Conservation (phyloP, 2,329 filamentous ascomycete genomes). For the Fusarium sp. region DNA sequence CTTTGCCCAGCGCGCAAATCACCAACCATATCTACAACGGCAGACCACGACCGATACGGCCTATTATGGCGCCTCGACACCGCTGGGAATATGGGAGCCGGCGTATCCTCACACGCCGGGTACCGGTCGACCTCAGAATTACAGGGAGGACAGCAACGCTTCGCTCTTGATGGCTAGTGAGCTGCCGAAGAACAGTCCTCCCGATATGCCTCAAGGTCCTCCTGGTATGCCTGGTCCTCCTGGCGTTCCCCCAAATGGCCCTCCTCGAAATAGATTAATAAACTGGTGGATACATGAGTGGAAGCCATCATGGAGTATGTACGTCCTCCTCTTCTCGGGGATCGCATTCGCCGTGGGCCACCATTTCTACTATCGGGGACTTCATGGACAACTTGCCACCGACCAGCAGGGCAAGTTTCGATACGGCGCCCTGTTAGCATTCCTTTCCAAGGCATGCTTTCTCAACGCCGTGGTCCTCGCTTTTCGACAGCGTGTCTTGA, state of each 20-base stretch:
- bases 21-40: slow-evolving; percentile 17
- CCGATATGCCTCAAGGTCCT: background rate
- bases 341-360: slow-evolving; percentile 39
- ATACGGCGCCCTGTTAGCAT: slow-evolving; percentile 37
- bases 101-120: slow-evolving; percentile 4
- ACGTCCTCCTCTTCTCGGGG: slow-evolving; percentile 31
- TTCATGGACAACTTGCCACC: slow-evolving; percentile 25
- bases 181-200: background rate
- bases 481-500: slow-evolving; percentile 39
- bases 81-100: slow-evolving; percentile 32
- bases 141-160: slow-evolving; percentile 28
- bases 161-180: slow-evolving; percentile 21
- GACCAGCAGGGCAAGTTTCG: slow-evolving; percentile 38
- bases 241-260: background rate
- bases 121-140: slow-evolving; percentile 12
- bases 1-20: slow-evolving; percentile 18
- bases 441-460: slow-evolving; percentile 41
- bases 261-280: background rate
- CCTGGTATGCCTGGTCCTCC: background rate
- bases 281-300: slow-evolving; percentile 33
- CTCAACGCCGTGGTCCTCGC: slow-evolving; percentile 39
- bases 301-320: slow-evolving; percentile 41
- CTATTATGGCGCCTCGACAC: slow-evolving; percentile 27
- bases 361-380: slow-evolving; percentile 36
- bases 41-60: slow-evolving; percentile 20